These are phyloP conservation scores for Aotearoamyces nothofagi DNA, from an alignment of 2,329 filamentous ascomycete genomes.

Conservation along the genomic window DNA sequence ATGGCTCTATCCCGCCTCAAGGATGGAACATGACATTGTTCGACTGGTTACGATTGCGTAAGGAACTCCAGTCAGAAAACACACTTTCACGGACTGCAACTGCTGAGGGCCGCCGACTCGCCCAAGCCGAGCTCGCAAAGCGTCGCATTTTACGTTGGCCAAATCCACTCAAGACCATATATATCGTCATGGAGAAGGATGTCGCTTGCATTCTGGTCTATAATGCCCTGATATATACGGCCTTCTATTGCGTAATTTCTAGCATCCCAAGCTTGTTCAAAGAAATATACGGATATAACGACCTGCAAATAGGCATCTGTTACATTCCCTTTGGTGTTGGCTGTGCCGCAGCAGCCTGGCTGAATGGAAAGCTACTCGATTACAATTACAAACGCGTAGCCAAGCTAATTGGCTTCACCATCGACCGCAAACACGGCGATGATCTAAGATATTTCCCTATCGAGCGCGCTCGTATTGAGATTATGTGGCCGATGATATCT, in stretches of 20 bases:
- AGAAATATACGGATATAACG: conserved; percentile 41
- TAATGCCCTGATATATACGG: conserved; percentile 27
- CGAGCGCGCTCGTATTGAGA: conserved; percentile 32
- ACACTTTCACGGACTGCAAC: conserved; percentile 6
- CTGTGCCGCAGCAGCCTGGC: conserved; percentile 26
- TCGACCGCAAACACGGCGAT: conserved; percentile 34
- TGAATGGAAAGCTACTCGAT: conserved; percentile 41
- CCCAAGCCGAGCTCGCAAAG: conserved; percentile 16
- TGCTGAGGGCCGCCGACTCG: conserved; percentile 16
- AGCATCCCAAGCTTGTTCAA: conserved; percentile 24
- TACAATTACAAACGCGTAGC: conserved; percentile 53
- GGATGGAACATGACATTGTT: conserved; percentile 28
- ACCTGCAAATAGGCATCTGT: conserved; percentile 36
- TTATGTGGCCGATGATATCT: conserved; percentile 34
- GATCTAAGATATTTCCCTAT: conserved; percentile 34
- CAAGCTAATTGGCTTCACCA: conserved; percentile 30
- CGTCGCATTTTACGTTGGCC: conserved; percentile 18
- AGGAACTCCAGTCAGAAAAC: conserved; percentile 1
- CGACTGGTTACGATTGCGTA: conserved; percentile 1
- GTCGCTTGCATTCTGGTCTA: conserved; percentile 28
- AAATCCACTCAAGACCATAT: conserved; percentile 25
- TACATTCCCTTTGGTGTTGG: conserved; percentile 33
- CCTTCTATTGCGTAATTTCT: conserved; percentile 29
- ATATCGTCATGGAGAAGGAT: conserved; percentile 26
- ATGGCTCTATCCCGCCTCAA: conserved; percentile 39